Evolutionary conservation across 73 alveolate species (phyloP).

Genomic region (Tetrahymena thermophila): DNA sequence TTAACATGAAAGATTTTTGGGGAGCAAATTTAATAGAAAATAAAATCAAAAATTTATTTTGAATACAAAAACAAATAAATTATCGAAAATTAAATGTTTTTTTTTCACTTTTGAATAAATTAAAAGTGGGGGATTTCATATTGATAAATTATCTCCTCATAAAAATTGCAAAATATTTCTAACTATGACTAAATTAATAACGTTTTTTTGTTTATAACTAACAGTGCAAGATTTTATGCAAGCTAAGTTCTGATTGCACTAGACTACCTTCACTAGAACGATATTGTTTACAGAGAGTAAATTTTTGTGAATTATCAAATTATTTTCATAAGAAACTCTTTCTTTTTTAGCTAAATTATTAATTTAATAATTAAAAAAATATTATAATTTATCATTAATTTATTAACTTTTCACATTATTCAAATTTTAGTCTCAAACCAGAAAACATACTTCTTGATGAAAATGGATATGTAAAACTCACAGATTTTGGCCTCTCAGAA

Average conservation of each 20-base stretch:
- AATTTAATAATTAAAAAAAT: not conserved
- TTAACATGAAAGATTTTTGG: not conserved
- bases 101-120: not conserved
- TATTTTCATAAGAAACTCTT: not conserved
- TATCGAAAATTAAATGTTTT: not conserved
- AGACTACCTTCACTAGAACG: conserved; percentile 38
- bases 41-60: not conserved
- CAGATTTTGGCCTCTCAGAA: conserved; percentile 38
- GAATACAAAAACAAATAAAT: not conserved
- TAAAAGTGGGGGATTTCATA: not conserved
- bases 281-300: conserved; percentile 43
- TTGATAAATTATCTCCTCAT: not conserved
- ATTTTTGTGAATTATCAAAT: not conserved
- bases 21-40: not conserved
- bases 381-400: not conserved
- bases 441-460: conserved; percentile 38
- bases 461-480: conserved; percentile 18
- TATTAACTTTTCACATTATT: not conserved
- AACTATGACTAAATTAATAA: not conserved
- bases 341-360: not conserved
- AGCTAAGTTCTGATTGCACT: conserved; percentile 34
- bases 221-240: conserved; percentile 43
- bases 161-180: not conserved
- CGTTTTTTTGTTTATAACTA: not conserved
- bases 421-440: conserved; percentile 10